These are phyloP conservation scores for Cryptococcus amylolentus DNA, from an alignment of 1,284 basidiomycete species.

Conservation along the genomic window DNA sequence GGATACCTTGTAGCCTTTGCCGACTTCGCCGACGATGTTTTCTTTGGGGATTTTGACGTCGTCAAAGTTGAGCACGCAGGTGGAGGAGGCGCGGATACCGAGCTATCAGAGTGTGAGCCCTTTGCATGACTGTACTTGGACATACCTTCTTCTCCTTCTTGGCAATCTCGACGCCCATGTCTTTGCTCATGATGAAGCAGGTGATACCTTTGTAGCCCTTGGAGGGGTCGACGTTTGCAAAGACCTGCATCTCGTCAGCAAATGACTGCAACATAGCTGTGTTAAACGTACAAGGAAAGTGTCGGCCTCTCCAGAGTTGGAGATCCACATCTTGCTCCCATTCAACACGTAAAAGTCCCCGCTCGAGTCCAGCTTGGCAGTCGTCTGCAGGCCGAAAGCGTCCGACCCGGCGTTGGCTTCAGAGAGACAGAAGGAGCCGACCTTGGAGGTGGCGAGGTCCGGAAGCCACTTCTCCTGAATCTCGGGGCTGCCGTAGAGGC, in stretches of 20 bases:
- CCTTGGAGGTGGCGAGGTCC: constrained; percentile 71
- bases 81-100: constrained; percentile 94
- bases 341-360: constrained; percentile 74
- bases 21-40: constrained; percentile 80
- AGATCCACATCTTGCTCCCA: constrained; percentile 99
- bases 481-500: constrained; percentile 78
- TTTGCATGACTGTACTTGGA: not conserved
- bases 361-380: constrained; percentile 78
- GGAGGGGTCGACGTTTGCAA: constrained; percentile 90
- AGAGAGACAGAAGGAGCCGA: constrained; percentile 92
- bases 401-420: constrained; percentile 92
- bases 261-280: constrained; percentile 35
- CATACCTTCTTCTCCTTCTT: constrained; percentile 94
- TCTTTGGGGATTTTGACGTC: constrained; percentile 87
- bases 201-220: constrained; percentile 99
- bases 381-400: constrained; percentile 93
- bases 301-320: constrained; percentile 94
- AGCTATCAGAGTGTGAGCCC: constrained; percentile 52
- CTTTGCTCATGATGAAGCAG: constrained; percentile 92
- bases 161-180: constrained; percentile 94
- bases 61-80: constrained; percentile 94
- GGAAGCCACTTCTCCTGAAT: constrained; percentile 90
- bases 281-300: constrained; percentile 57
- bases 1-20: constrained; percentile 85
- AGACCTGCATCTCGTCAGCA: constrained; percentile 55